Percentiles rank a stretch among this genome's conserved stretches.
phyloP scores from a whole-genome alignment of 2,329 filamentous ascomycete genomes.

The Pleomassaria siparia region DNA sequence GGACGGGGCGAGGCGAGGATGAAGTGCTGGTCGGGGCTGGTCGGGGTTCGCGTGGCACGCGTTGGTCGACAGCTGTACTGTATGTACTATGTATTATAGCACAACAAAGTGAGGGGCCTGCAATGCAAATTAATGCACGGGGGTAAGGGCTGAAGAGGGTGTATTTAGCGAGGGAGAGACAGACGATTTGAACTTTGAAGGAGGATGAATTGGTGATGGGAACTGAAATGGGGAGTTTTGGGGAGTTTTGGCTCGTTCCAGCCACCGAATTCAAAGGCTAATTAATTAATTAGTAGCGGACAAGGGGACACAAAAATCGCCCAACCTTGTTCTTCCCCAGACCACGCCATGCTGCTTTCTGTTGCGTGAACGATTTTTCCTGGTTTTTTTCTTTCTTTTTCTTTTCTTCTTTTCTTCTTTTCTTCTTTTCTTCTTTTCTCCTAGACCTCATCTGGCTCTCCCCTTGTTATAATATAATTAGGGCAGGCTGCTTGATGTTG shows the following conservation, averaged over 20 bases:
- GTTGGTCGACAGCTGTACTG: constrained; percentile 9
- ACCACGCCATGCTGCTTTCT: constrained; percentile 6
- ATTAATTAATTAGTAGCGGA: too few relatives aligned
- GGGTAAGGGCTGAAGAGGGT: constrained; percentile 4
- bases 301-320: constrained; percentile 7
- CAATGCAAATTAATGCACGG: not conserved
- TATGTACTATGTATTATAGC: too few relatives aligned
- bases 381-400: too few relatives aligned
- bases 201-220: constrained; percentile 9
- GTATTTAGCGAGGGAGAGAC: constrained; percentile 14
- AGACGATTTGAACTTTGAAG: too few relatives aligned
- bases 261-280: constrained; percentile 3
- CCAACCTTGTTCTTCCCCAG: constrained; percentile 19
- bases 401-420: too few relatives aligned
- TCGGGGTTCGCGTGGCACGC: constrained; percentile 5
- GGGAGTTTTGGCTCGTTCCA: constrained; percentile 1
- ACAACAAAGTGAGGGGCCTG: constrained; percentile 15
- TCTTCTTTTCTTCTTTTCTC: too few relatives aligned
- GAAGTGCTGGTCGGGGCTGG: constrained; percentile 11
- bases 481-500: too few relatives aligned
- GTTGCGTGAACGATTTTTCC: constrained; percentile 8
- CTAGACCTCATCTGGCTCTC: too few relatives aligned
- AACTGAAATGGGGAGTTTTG: not conserved
- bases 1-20: too few relatives aligned
- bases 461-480: too few relatives aligned